These are phyloP conservation scores for Dothistroma septosporum DNA, from an alignment of 2,329 filamentous ascomycete genomes.

Conservation along the genomic window DNA sequence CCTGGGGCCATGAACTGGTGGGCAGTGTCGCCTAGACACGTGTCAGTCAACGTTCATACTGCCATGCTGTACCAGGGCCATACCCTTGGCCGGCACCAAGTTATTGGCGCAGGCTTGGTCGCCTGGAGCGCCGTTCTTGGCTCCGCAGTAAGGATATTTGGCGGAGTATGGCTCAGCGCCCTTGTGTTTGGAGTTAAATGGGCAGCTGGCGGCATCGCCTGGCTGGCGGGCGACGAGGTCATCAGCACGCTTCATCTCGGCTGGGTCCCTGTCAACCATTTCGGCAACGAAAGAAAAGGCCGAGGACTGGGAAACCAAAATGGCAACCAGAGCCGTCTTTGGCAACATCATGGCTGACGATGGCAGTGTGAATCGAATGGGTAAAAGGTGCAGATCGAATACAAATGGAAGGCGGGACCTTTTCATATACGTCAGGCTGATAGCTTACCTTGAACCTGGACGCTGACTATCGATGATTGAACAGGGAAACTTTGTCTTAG, in stretches of 20 bases:
- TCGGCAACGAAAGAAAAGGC: slow-evolving; percentile 41
- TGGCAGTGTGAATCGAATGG: not conserved
- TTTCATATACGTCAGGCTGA: not conserved
- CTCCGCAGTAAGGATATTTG: slow-evolving; percentile 37
- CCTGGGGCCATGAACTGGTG: slow-evolving; percentile 37
- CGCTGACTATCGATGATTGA: not conserved
- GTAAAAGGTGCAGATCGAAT: not conserved
- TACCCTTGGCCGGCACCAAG: slow-evolving; percentile 32
- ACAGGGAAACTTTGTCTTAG: not conserved
- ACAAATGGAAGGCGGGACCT: not conserved
- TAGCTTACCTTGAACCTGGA: not conserved
- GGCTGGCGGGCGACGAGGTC: slow-evolving; percentile 26
- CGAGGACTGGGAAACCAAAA: slow-evolving; percentile 26
- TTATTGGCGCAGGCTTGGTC: slow-evolving; percentile 39
- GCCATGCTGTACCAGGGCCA: slow-evolving; percentile 37
- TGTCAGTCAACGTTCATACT: not conserved
- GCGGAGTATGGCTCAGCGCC: slow-evolving; percentile 35
- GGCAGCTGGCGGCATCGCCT: slow-evolving; percentile 30
- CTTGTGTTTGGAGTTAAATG: slow-evolving; percentile 40
- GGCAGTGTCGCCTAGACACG: slow-evolving; percentile 36
- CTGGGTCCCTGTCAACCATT: slow-evolving; percentile 16
- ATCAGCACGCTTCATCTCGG: slow-evolving; percentile 32
- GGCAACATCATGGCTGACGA: slow-evolving; percentile 9
- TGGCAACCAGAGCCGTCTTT: slow-evolving; percentile 15
- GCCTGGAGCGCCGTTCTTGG: slow-evolving; percentile 40